Evolutionary conservation across 2,329 filamentous ascomycete genomes (phyloP).

Genomic region (Emergomyces africanus): DNA sequence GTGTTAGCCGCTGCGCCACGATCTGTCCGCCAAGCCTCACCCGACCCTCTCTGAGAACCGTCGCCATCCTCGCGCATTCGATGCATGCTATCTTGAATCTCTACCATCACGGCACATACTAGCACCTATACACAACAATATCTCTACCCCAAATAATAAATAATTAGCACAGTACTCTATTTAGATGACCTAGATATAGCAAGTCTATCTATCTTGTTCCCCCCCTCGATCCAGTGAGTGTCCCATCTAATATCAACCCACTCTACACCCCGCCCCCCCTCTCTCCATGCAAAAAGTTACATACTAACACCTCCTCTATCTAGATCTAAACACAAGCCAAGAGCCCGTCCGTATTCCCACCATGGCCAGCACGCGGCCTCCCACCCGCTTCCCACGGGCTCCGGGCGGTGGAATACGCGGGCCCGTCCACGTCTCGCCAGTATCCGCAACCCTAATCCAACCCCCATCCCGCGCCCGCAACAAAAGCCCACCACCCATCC

Average conservation of each 20-base stretch:
- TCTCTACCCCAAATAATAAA: no score
- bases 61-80: background rate
- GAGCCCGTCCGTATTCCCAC: background rate
- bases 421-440: slow-evolving; percentile 29
- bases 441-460: slow-evolving; percentile 25
- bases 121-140: no score
- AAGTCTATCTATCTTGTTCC: background rate
- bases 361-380: slow-evolving; percentile 9
- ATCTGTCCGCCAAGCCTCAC: background rate
- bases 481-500: slow-evolving; percentile 12
- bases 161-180: background rate
- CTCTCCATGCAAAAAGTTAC: background rate
- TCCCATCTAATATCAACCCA: background rate
- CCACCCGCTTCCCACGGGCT: slow-evolving; percentile 11
- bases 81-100: background rate
- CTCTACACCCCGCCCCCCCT: no score
- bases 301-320: background rate
- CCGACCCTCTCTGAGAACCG: background rate
- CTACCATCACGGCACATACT: background rate
- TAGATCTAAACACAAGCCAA: background rate
- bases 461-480: slow-evolving; percentile 27
- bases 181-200: background rate
- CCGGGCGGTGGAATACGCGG: slow-evolving; percentile 22
- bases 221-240: background rate
- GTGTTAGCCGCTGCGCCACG: slow-evolving; percentile 1